A percentile compares a stretch with the other conserved stretches of the same genome.
Conservation (phyloP, 2,329 filamentous ascomycete species). For the Periconia digitata region DNA sequence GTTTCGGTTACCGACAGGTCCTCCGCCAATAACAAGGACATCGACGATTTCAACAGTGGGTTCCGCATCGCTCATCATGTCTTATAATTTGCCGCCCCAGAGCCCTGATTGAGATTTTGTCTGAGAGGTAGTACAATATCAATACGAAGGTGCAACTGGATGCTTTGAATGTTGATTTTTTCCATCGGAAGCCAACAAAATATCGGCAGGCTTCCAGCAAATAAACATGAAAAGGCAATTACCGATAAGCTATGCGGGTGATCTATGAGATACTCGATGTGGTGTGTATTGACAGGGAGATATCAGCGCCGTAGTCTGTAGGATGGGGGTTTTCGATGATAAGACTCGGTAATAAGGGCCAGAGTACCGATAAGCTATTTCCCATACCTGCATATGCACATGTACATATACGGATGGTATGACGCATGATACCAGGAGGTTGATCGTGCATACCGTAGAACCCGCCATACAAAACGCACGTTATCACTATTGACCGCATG, state of each 20-base stretch:
- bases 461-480: no score
- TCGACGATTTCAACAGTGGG: slow-evolving; percentile 17
- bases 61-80: slow-evolving; percentile 10
- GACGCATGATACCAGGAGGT: no score
- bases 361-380: background rate
- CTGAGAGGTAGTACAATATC: background rate
- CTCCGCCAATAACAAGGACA: slow-evolving; percentile 39
- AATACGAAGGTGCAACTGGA: no score
- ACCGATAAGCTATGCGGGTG: background rate
- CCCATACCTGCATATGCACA: background rate
- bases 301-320: background rate
- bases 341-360: background rate
- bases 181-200: no score
- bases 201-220: no score
- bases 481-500: no score
- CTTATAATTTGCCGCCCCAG: background rate
- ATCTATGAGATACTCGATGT: background rate
- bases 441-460: no score
- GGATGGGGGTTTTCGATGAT: background rate
- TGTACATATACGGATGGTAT: no score
- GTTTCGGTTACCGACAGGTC: slow-evolving; percentile 46
- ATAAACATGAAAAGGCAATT: no score
- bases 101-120: background rate
- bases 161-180: no score
- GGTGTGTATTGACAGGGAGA: no score